These are phyloP conservation scores for Clavariopsis aquatica DNA, from an alignment of 495 filamentous ascomycete species.

Conservation along the genomic window DNA sequence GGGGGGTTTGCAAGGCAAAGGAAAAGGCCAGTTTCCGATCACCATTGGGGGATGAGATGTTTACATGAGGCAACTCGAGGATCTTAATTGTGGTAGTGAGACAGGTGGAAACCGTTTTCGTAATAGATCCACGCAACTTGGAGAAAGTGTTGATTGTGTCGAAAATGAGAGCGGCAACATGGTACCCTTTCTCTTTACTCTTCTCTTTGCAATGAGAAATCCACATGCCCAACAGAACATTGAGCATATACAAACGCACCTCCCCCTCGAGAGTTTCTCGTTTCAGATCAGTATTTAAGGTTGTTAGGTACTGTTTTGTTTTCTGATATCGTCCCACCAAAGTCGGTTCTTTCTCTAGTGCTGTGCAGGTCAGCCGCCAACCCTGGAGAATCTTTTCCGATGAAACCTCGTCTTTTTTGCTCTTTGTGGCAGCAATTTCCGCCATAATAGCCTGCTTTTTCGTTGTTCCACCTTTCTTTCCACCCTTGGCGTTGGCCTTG, in stretches of 20 bases:
- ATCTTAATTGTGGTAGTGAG: slow-evolving; percentile 37
- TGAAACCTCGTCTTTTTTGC: slow-evolving; percentile 38
- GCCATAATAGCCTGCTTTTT: slow-evolving; percentile 45
- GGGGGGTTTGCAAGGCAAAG: slow-evolving; percentile 38
- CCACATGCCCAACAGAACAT: slow-evolving; percentile 47
- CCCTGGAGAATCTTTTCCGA: slow-evolving; percentile 26
- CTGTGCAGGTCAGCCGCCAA: slow-evolving; percentile 39
- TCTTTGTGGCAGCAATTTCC: slow-evolving; percentile 40
- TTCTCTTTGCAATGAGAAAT: slow-evolving; percentile 31
- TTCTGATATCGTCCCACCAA: slow-evolving; percentile 31
- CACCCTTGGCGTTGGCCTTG: slow-evolving; percentile 10
- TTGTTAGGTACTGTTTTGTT: slow-evolving; percentile 41
- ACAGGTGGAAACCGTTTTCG: slow-evolving; percentile 41
- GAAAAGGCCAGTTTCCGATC: slow-evolving; percentile 48
- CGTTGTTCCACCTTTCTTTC: slow-evolving; percentile 24
- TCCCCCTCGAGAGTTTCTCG: slow-evolving; percentile 47
- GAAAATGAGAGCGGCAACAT: slow-evolving; percentile 42
- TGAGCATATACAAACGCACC: slow-evolving; percentile 51
- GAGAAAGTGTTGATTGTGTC: slow-evolving; percentile 26
- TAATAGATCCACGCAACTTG: slow-evolving; percentile 37
- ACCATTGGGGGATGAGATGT: slow-evolving; percentile 17
- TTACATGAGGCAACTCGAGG: slow-evolving; percentile 42
- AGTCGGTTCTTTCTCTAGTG: slow-evolving; percentile 32
- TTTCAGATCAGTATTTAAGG: slow-evolving; percentile 37
- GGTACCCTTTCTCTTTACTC: slow-evolving; percentile 32